Percentiles rank a stretch among this genome's conserved stretches.
Evolutionary conservation across 768 basidiomycete species (phyloP).

Genomic region (Boletus subparvulus): DNA sequence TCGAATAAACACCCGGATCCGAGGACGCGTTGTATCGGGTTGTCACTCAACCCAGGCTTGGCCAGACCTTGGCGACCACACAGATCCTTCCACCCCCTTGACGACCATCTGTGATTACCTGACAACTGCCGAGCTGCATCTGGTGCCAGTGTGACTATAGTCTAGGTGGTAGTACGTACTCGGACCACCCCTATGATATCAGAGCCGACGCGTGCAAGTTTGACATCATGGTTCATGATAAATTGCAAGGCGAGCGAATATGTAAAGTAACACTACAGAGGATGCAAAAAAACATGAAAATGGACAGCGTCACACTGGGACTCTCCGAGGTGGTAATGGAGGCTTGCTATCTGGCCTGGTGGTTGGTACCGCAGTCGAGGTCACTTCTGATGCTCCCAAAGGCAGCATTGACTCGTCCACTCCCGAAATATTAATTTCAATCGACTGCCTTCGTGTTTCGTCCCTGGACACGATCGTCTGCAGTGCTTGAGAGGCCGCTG

Average conservation of each 20-base stretch:
- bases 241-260: neutral
- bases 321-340: slow-evolving; percentile 37
- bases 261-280: slow-evolving; percentile 5
- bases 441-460: slow-evolving; percentile 32
- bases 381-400: neutral
- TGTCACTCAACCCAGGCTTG: no score
- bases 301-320: slow-evolving; percentile 8
- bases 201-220: no score
- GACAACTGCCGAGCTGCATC: no score
- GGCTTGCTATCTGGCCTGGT: slow-evolving; percentile 22
- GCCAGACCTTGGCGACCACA: no score
- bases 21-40: no score
- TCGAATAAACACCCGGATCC: no score
- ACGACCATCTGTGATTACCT: no score
- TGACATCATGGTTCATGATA: neutral
- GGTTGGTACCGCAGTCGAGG: slow-evolving; percentile 2
- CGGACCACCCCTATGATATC: no score
- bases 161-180: no score
- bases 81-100: no score
- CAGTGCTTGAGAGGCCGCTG: slow-evolving; percentile 53
- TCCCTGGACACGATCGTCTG: slow-evolving; percentile 57
- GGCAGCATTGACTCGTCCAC: slow-evolving; percentile 5
- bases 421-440: slow-evolving; percentile 18
- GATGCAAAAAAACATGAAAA: neutral
- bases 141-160: no score